phyloP scores from a whole-genome alignment of 2,329 filamentous ascomycete genomes.

The Allantophomopsis lycopodina region DNA sequence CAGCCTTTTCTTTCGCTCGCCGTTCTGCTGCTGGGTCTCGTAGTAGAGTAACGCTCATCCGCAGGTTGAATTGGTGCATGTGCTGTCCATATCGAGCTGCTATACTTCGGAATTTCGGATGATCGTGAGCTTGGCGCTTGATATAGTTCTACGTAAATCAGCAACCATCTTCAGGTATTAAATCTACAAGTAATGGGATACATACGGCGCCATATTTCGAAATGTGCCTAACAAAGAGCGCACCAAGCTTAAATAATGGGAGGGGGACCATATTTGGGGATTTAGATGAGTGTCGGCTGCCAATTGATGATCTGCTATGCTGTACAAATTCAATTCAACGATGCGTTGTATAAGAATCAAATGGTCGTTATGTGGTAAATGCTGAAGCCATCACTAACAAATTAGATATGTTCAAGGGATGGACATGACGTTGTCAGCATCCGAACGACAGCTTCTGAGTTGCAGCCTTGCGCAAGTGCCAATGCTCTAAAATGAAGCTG shows the following conservation, averaged over 20 bases:
- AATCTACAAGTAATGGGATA: conserved; percentile 3
- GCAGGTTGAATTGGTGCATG: conserved; percentile 57
- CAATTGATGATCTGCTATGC: no score
- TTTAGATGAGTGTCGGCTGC: no score
- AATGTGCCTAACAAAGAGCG: conserved; percentile 49
- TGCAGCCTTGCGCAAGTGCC: no score
- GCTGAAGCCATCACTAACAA: no score
- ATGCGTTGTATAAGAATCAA: no score
- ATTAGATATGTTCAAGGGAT: no score
- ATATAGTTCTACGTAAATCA: conserved; percentile 40
- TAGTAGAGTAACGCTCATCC: conserved; percentile 42
- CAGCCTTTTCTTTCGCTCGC: conserved; percentile 45
- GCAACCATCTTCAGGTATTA: no score
- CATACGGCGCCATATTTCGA: conserved; percentile 58
- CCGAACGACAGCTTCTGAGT: no score
- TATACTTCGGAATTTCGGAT: conserved; percentile 43
- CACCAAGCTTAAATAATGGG: conserved; percentile 52
- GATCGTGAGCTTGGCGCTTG: conserved; percentile 51
- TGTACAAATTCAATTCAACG: no score
- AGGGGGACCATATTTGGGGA: conserved; percentile 41
- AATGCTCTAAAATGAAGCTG: no score
- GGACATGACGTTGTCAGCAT: no score
- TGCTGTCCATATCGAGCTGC: conserved; percentile 48
- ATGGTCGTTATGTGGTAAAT: no score
- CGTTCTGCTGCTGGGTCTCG: conserved; percentile 43